Percentiles rank a stretch among this genome's conserved stretches.
Evolutionary conservation across 352 stramenopile species (phyloP).

Genomic region (Phytophthora aleatoria): DNA sequence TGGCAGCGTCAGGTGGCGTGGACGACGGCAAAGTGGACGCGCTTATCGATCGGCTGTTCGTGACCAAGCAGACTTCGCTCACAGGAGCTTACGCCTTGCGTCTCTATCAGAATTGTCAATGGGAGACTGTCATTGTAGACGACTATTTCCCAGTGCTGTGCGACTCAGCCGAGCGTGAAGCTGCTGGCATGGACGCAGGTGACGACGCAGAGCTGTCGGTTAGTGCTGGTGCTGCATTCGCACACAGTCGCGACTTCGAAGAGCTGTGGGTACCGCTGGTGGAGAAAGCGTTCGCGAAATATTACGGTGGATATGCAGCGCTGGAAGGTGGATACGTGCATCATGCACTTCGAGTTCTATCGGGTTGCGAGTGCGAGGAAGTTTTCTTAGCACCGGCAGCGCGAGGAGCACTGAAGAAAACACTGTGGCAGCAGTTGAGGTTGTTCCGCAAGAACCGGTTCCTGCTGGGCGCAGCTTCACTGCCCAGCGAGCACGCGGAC

Average conservation of each 20-base stretch:
- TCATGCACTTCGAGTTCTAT: conserved; percentile 88
- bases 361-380: conserved; percentile 87
- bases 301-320: conserved; percentile 87
- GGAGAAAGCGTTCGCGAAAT: conserved; percentile 94
- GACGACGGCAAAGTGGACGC: conserved; percentile 89
- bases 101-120: conserved; percentile 92
- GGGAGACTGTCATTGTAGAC: conserved; percentile 93
- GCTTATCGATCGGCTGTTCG: conserved; percentile 90
- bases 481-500: conserved; percentile 85
- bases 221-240: conserved; percentile 85
- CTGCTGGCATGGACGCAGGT: conserved; percentile 14
- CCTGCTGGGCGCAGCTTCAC: conserved; percentile 89
- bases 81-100: conserved; percentile 92
- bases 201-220: conserved; percentile 22
- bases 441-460: conserved; percentile 89
- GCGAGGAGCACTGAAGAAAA: conserved; percentile 86
- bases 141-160: conserved; percentile 89
- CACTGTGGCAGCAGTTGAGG: conserved; percentile 91
- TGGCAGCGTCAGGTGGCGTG: conserved; percentile 87
- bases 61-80: conserved; percentile 90
- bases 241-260: conserved; percentile 87
- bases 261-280: conserved; percentile 93
- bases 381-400: conserved; percentile 86
- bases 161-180: conserved; percentile 36
- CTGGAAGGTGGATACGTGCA: conserved; percentile 91